These are phyloP conservation scores for Eucalyptus rudis DNA, from an alignment of 345 rosid species.

Conservation along the genomic window DNA sequence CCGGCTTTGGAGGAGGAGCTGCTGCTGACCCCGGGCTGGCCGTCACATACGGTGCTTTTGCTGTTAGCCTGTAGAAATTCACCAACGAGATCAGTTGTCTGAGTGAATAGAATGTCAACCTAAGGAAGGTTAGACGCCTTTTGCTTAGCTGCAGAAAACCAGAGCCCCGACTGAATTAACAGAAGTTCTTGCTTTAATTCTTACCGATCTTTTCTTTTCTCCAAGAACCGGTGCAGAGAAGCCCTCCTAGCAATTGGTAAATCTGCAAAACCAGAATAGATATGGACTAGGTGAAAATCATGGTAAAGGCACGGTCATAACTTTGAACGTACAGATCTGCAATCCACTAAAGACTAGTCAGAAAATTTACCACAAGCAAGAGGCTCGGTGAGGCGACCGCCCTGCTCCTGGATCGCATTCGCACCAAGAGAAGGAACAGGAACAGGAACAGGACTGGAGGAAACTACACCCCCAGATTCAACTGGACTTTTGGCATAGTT, in stretches of 20 bases:
- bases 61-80: not conserved
- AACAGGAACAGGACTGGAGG: not conserved
- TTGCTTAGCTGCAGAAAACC: not conserved
- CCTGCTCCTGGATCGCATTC: constrained; percentile 13
- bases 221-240: constrained; percentile 86
- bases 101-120: not conserved
- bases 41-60: not conserved
- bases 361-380: constrained; percentile 41
- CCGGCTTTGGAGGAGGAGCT: constrained; percentile 9
- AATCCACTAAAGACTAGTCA: not conserved
- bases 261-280: constrained; percentile 21
- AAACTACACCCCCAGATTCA: not conserved
- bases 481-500: not conserved
- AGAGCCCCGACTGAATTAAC: not conserved
- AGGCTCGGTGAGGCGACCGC: constrained; percentile 15
- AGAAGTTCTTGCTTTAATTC: not conserved
- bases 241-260: constrained; percentile 93
- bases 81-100: not conserved
- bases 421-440: not conserved
- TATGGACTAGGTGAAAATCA: not conserved
- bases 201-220: constrained; percentile 88
- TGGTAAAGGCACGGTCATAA: not conserved
- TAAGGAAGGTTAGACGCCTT: not conserved
- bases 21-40: not conserved
- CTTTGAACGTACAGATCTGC: not conserved